Percentiles rank a stretch among this genome's conserved stretches.
Evolutionary conservation across 768 basidiomycete genomes (phyloP).

Genomic region (Mycena vitilis): DNA sequence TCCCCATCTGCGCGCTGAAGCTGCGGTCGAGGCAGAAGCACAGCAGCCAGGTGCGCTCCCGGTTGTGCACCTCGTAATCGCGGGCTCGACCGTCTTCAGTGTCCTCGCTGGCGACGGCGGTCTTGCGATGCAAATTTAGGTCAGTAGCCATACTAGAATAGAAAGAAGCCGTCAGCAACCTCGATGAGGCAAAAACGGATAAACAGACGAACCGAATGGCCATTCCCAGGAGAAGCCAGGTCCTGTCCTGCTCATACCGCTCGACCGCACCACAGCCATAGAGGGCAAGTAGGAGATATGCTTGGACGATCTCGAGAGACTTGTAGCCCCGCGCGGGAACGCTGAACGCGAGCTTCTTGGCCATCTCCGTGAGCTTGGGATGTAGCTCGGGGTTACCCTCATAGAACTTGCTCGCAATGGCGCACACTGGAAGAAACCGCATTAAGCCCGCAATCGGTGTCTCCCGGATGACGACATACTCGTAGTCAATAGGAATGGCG

Average conservation of each 20-base stretch:
- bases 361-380: slow-evolving; percentile 79
- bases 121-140: slow-evolving; percentile 93
- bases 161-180: not conserved
- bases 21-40: slow-evolving; percentile 91
- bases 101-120: slow-evolving; percentile 67
- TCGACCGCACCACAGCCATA: slow-evolving; percentile 97
- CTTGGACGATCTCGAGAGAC: slow-evolving; percentile 95
- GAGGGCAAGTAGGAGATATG: slow-evolving; percentile 87
- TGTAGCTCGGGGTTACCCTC: slow-evolving; percentile 85
- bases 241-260: slow-evolving; percentile 95
- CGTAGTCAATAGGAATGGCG: slow-evolving; percentile 94
- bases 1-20: slow-evolving; percentile 95
- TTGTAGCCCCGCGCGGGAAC: slow-evolving; percentile 91
- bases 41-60: slow-evolving; percentile 94
- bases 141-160: slow-evolving; percentile 89
- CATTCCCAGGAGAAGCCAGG: slow-evolving; percentile 92
- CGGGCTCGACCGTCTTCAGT: slow-evolving; percentile 84
- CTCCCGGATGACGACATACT: slow-evolving; percentile 60
- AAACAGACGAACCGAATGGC: slow-evolving; percentile 70
- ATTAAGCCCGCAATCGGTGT: slow-evolving; percentile 15
- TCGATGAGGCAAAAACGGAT: slow-evolving; percentile 12
- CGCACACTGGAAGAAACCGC: slow-evolving; percentile 73
- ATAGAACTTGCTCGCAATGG: slow-evolving; percentile 95
- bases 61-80: slow-evolving; percentile 89
- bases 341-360: slow-evolving; percentile 88